Base-by-base conservation (phyloP, 1,284 basidiomycete genomes). In the Trametes sp. region DNA sequence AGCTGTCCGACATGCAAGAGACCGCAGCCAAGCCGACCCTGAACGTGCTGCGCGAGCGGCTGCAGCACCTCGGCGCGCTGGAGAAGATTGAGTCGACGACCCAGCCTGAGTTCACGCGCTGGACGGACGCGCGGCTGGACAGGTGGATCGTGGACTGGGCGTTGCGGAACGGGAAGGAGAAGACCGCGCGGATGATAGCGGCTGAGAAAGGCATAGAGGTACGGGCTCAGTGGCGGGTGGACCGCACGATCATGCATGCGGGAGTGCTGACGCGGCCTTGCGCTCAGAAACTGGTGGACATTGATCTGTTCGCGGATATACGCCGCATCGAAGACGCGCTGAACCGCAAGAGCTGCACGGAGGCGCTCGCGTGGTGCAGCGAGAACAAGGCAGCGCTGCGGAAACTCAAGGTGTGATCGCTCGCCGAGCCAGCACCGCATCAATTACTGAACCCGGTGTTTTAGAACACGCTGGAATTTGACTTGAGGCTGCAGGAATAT, bases 71-170 rank as follows among this genome's bases (percentile, higher is more conserved):
- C 35, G 81, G 84, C 23, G 72, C 78, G 21, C 73, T 93, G 1
- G 90, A 94, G 70, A 76, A 76, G 26, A 72, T 89, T 58, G 80
- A 84, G 60, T 80, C 74, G 56, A 75, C 82, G 10, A 83, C 77
- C 58, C 81, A 83, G 58, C 81, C 85, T 8, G 87, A 88, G 61
- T 92, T 88, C 75, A 80, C 82, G 19, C 80, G 86, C 49, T 97
- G 94, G 94, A 86, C 89, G 19, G 88, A 92, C 67, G 88, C 83
- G 42, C 82, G 95, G 31, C 80, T 98, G 10, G 92, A 96, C 72
- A 80, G 97, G 64, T 98, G 96, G 89, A 81, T 99, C 29, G 90
- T 95, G 1, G 97, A 99, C 75, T 97, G 96, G 88, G 86, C 93
- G 49, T 80, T 98, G 44, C 82, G 96, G 29, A 82, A 84, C 48